phyloP scores from a whole-genome alignment of 257 asterid genomes.

The Nicotiana knightiana region DNA sequence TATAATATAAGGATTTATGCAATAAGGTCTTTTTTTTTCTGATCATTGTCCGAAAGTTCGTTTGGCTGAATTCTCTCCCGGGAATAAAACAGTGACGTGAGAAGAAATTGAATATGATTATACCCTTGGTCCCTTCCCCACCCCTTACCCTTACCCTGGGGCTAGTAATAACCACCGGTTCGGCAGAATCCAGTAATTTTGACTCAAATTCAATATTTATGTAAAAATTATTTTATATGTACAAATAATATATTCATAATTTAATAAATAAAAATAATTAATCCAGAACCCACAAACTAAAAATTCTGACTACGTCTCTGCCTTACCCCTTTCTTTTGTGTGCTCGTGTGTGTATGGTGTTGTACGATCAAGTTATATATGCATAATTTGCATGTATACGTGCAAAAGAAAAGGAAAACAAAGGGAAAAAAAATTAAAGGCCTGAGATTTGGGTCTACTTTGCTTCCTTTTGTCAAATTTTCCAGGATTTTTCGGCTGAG shows the following conservation, averaged over 20 bases:
- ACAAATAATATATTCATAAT: no score
- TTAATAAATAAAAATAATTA: no score
- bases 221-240: no score
- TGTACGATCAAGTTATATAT: not conserved
- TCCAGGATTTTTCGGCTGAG: not conserved
- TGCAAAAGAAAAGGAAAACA: not conserved
- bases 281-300: no score
- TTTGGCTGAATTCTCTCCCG: conserved; percentile 37
- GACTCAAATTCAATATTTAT: no score
- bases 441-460: not conserved
- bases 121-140: not conserved
- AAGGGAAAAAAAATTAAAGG: not conserved
- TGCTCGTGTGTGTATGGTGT: not conserved
- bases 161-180: no score
- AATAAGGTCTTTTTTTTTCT: conserved; percentile 18
- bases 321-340: not conserved
- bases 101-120: conserved; percentile 22
- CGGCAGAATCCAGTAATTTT: no score
- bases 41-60: conserved; percentile 33
- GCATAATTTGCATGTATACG: not conserved
- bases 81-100: conserved; percentile 40
- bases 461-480: not conserved
- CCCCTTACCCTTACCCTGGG: not conserved
- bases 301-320: no score
- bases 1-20: not conserved